phyloP scores from a whole-genome alignment of 805 yeast genomes.

The Hanseniaspora occidentalis region DNA sequence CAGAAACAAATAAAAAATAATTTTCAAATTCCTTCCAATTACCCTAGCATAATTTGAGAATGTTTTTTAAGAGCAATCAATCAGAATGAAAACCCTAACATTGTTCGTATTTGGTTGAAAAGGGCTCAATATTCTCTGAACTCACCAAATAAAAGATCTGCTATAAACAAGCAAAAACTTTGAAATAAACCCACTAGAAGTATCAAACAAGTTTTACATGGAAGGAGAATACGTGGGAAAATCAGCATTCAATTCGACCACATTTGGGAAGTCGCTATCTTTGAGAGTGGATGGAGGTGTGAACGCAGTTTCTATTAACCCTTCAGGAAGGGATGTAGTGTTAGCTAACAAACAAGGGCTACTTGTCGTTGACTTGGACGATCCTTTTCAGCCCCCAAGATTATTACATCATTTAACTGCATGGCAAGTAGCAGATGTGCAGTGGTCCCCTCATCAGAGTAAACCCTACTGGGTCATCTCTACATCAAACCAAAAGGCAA shows the following conservation, averaged over 20 bases:
- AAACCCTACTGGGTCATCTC: slow-evolving; percentile 88
- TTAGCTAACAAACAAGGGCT: slow-evolving; percentile 74
- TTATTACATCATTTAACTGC: slow-evolving; percentile 86
- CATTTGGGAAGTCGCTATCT: slow-evolving; percentile 73
- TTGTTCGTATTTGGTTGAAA: too few relatives aligned
- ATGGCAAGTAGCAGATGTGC: slow-evolving; percentile 98
- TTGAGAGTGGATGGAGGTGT: slow-evolving; percentile 84
- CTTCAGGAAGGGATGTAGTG: slow-evolving; percentile 87
- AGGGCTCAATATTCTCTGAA: too few relatives aligned
- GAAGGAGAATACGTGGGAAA: slow-evolving; percentile 10
- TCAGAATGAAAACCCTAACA: too few relatives aligned
- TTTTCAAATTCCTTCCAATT: too few relatives aligned
- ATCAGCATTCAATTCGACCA: slow-evolving; percentile 33
- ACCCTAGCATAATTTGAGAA: too few relatives aligned
- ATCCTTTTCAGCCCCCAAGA: slow-evolving; percentile 89
- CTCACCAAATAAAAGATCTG: too few relatives aligned
- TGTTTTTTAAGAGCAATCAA: too few relatives aligned
- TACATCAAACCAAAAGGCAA: slow-evolving; percentile 88
- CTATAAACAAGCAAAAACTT: too few relatives aligned
- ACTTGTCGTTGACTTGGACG: slow-evolving; percentile 83
- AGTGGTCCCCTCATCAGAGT: slow-evolving; percentile 87
- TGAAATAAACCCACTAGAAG: too few relatives aligned
- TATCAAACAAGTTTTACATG: neutral
- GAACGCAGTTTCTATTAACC: slow-evolving; percentile 81
- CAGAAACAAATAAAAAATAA: too few relatives aligned